Evolutionary conservation across 768 basidiomycete genomes (phyloP).

Genomic region (Kwoniella heveanensis): DNA sequence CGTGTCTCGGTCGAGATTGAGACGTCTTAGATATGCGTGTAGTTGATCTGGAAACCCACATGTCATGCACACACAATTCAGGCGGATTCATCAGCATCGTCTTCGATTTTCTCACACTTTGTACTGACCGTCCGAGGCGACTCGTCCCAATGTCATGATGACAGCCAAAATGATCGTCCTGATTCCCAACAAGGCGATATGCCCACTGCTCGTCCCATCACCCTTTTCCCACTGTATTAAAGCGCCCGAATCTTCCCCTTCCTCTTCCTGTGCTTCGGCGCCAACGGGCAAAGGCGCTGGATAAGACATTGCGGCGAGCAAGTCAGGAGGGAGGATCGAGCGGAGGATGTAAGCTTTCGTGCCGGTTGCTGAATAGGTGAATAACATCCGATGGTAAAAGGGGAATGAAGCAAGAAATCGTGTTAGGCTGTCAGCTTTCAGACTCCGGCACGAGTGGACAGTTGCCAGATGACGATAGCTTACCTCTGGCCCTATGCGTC

Average conservation of each 20-base stretch:
- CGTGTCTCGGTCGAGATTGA: slow-evolving; percentile 64
- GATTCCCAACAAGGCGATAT: slow-evolving; percentile 66
- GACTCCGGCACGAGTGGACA: neutral
- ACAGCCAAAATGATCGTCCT: slow-evolving; percentile 79
- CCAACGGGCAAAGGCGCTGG: slow-evolving; percentile 62
- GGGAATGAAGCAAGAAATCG: neutral
- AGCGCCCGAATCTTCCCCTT: slow-evolving; percentile 62
- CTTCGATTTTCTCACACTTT: neutral
- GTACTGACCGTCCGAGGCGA: slow-evolving; percentile 71
- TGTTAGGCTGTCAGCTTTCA: no score
- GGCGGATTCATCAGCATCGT: no score
- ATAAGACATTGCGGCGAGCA: slow-evolving; percentile 59
- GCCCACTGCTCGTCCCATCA: slow-evolving; percentile 62
- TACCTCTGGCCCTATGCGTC: slow-evolving; percentile 44
- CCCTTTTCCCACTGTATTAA: slow-evolving; percentile 50
- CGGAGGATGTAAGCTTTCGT: slow-evolving; percentile 83
- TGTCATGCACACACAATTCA: no score
- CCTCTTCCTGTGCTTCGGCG: slow-evolving; percentile 60
- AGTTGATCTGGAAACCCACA: slow-evolving; percentile 85
- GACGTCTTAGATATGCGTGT: slow-evolving; percentile 67
- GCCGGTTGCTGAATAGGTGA: slow-evolving; percentile 59
- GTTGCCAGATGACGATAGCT: neutral
- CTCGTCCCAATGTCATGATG: slow-evolving; percentile 77
- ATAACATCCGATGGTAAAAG: neutral
- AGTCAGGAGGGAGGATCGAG: slow-evolving; percentile 65